Evolutionary conservation across 2,329 filamentous ascomycete genomes (phyloP), one percentile per base, ranked within the genome.

Genomic region (Sphaerulina musiva): DNA sequence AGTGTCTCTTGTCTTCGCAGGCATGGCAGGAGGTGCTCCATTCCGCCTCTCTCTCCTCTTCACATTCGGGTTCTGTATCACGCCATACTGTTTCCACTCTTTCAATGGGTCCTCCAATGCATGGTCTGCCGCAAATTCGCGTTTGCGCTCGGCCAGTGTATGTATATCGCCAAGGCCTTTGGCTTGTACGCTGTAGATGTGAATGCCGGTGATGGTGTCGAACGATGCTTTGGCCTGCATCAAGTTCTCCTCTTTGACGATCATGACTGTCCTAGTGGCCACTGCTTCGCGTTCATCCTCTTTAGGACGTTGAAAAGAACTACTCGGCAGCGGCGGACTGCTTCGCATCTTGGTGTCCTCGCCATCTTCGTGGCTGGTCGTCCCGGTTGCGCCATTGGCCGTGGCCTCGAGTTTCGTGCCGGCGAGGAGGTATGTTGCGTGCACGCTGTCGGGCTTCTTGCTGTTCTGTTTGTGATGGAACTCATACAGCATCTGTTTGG

Each of bases 401-500:
- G 65, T 42, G 61, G 48, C 5, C 66, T 64, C 50, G 72, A 76
- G 52, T 64, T 81, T 86, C 20, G 76, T 80, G 39, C 92, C 93
- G 48, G 84, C 86, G 44, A 98, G 69, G 46, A 96, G 76, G 72
- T 96, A 98, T n/a, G 90, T 96, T 43, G 92, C 93, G 73, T 95
- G 82, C n/a, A 96, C 77, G 26, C 83, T 85, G 20, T 82, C 80
- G 0, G 86, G 78, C 57, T 83, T 86, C 70, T 86, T 88, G 51
- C 76, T 78, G 70, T 90, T 95, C 68, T 95, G 87, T 53, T 78
- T 81, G 58, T 79, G 78, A 69, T 96, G 82, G 62, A 95, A 97
- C 32, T 95, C 87, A 71, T 82, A 95, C 12, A 91, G 82, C 81
- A 93, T 95, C 70, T 91, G 84, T 72, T 98, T 98, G 10, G 93